phyloP scores from a whole-genome alignment of 345 rosid species.

The Bruguiera gymnorhiza region DNA sequence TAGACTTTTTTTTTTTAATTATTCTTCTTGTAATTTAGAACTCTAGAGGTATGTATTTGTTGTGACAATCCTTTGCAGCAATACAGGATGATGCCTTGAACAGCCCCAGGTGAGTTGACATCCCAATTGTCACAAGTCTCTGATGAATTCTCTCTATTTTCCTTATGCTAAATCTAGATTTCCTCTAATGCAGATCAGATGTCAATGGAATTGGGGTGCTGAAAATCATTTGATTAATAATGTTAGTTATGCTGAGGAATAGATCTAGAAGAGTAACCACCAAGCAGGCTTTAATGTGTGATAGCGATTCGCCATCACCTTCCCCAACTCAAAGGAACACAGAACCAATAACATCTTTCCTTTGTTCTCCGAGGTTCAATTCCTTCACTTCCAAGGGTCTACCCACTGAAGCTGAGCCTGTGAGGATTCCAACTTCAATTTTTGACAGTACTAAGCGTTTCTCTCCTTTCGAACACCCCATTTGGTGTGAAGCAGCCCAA shows the following conservation, averaged over 20 bases:
- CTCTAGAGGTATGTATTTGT: too few species aligned
- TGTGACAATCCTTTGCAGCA: constrained; percentile 1
- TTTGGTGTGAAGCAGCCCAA: constrained; percentile 23
- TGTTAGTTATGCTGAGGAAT: constrained; percentile 45
- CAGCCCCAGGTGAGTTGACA: constrained; percentile 24
- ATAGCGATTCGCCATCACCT: constrained; percentile 42
- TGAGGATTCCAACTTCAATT: constrained; percentile 57
- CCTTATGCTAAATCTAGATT: not conserved
- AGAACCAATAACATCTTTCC: constrained; percentile 32
- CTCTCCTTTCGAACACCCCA: constrained; percentile 35
- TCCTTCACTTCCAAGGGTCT: constrained; percentile 42
- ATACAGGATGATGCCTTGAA: not conserved
- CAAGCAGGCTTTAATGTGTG: constrained; percentile 63
- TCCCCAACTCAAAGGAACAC: constrained; percentile 25
- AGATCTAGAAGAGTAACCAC: constrained; percentile 48
- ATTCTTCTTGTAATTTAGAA: not conserved
- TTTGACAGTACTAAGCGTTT: constrained; percentile 48
- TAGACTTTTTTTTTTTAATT: too few species aligned
- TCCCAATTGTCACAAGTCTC: not conserved
- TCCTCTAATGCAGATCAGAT: too few species aligned
- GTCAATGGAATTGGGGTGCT: not conserved
- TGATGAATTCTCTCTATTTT: not conserved
- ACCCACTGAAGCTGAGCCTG: constrained; percentile 39
- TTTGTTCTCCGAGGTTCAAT: constrained; percentile 52
- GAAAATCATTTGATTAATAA: not conserved